A percentile compares a stretch with the other conserved stretches of the same genome.
phyloP scores from a whole-genome alignment of 768 basidiomycete genomes.

The Gelatoporia subvermispora region DNA sequence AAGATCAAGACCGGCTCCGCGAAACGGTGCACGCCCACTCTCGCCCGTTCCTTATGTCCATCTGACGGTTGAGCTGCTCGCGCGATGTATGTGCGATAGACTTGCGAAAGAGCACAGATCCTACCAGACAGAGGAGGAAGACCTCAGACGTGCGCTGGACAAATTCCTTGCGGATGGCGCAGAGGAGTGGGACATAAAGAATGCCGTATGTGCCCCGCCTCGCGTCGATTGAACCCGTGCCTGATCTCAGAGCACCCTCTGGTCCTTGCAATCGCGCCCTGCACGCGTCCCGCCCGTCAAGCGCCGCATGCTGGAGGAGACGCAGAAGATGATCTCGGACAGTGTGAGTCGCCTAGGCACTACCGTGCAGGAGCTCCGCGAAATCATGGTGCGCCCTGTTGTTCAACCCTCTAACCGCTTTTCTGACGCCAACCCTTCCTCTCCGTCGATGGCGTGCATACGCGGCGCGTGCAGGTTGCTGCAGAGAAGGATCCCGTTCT shows the following conservation, averaged over 20 bases:
- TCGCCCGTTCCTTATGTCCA: neutral
- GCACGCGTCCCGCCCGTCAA: conserved; percentile 22
- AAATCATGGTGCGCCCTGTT: conserved; percentile 56
- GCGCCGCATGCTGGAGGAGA: conserved; percentile 70
- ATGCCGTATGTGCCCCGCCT: conserved; percentile 44
- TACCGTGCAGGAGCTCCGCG: conserved; percentile 57
- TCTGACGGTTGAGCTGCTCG: neutral
- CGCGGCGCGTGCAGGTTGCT: conserved; percentile 27
- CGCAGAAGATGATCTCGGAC: conserved; percentile 76
- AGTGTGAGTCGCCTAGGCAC: conserved; percentile 55
- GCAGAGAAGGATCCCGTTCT: conserved; percentile 40
- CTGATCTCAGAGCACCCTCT: neutral
- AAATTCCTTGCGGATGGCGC: conserved; percentile 51
- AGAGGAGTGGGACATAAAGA: conserved; percentile 77
- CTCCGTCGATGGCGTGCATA: too few relatives aligned
- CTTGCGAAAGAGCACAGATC: conserved; percentile 57
- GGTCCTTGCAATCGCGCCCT: neutral
- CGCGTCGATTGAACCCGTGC: neutral
- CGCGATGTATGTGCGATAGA: neutral
- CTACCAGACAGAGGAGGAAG: conserved; percentile 63
- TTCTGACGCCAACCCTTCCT: neutral
- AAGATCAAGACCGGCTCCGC: conserved; percentile 71
- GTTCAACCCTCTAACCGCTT: conserved; percentile 7
- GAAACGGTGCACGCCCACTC: conserved; percentile 46
- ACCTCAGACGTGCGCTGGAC: conserved; percentile 54